These are phyloP conservation scores for Bidens hawaiensis DNA, from an alignment of 140 eudicot genomes.

Conservation along the genomic window DNA sequence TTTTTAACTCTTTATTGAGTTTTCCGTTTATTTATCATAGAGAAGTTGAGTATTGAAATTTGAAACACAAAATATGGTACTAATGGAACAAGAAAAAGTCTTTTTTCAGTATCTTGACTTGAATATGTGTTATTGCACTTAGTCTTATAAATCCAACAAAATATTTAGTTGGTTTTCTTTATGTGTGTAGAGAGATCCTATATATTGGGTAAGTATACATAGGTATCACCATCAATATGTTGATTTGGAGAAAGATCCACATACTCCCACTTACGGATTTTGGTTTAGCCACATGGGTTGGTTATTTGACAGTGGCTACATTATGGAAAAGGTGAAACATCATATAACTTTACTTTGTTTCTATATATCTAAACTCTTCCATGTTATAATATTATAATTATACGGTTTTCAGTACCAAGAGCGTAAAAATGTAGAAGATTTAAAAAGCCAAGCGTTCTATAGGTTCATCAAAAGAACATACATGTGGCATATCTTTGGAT, in stretches of 20 bases:
- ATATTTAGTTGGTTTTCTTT: not conserved
- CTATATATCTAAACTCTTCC: not conserved
- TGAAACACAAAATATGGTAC: not conserved
- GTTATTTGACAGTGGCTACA: slow-evolving; percentile 51
- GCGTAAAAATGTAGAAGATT: slow-evolving; percentile 51
- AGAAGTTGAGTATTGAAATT: no score
- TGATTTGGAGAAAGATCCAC: slow-evolving; percentile 82
- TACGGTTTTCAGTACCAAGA: slow-evolving; percentile 46
- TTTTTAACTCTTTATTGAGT: no score
- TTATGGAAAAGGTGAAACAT: slow-evolving; percentile 42
- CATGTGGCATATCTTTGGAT: slow-evolving; percentile 47
- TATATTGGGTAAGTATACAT: slow-evolving; percentile 88
- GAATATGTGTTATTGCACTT: no score
- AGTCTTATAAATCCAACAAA: no score
- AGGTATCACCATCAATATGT: slow-evolving; percentile 87
- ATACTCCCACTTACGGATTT: slow-evolving; percentile 76
- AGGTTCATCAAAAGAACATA: slow-evolving; percentile 52
- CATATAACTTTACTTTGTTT: not conserved
- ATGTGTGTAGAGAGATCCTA: slow-evolving; percentile 61
- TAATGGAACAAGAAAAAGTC: no score
- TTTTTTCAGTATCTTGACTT: no score
- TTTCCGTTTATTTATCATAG: no score
- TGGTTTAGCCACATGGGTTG: slow-evolving; percentile 93
- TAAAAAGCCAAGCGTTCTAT: slow-evolving; percentile 56
- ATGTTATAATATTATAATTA: not conserved